A percentile compares a stretch with the other conserved stretches of the same genome.
These are phyloP conservation scores for Xanthoconium purpureum DNA, from an alignment of 768 basidiomycete species.

Conservation along the genomic window DNA sequence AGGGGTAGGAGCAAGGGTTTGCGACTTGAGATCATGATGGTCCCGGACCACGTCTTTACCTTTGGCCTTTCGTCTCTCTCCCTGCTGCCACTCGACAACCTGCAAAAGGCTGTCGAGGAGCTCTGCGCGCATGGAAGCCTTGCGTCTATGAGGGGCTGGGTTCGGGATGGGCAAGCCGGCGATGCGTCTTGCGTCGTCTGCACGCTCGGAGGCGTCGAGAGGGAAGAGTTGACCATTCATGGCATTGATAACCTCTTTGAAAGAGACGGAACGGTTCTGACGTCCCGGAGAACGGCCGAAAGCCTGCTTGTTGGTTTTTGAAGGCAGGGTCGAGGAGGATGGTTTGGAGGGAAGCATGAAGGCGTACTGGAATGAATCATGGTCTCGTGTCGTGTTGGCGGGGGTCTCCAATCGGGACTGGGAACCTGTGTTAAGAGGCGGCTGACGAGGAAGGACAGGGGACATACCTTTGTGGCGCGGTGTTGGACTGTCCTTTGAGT, in stretches of 20 bases:
- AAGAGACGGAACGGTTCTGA: conserved; percentile 42
- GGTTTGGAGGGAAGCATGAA: conserved; percentile 29
- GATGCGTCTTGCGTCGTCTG: conserved; percentile 30
- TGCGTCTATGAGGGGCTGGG: conserved; percentile 18
- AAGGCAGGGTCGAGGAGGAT: conserved; percentile 19
- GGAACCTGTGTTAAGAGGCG: conserved; percentile 2
- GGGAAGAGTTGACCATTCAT: conserved; percentile 63
- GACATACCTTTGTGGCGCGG: conserved; percentile 24
- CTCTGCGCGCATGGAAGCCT: conserved; percentile 27
- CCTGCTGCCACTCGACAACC: conserved; percentile 41
- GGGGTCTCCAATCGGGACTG: conserved; percentile 19
- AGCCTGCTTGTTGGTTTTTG: conserved; percentile 12
- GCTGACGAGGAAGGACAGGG: neutral
- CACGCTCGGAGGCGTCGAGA: conserved; percentile 33
- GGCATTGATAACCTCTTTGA: conserved; percentile 52
- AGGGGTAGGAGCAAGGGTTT: conserved; percentile 14
- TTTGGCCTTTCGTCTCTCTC: conserved; percentile 37
- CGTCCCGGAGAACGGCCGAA: conserved; percentile 8
- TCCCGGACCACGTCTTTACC: conserved; percentile 39
- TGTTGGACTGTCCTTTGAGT: conserved; percentile 11
- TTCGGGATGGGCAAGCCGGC: conserved; percentile 22
- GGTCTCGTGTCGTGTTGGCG: conserved; percentile 13
- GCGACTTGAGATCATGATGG: conserved; percentile 11
- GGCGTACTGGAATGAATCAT: conserved; percentile 33
- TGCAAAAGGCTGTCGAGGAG: conserved; percentile 45